phyloP scores from a whole-genome alignment of 2,329 filamentous ascomycete species.

The Ascochyta koolunga region DNA sequence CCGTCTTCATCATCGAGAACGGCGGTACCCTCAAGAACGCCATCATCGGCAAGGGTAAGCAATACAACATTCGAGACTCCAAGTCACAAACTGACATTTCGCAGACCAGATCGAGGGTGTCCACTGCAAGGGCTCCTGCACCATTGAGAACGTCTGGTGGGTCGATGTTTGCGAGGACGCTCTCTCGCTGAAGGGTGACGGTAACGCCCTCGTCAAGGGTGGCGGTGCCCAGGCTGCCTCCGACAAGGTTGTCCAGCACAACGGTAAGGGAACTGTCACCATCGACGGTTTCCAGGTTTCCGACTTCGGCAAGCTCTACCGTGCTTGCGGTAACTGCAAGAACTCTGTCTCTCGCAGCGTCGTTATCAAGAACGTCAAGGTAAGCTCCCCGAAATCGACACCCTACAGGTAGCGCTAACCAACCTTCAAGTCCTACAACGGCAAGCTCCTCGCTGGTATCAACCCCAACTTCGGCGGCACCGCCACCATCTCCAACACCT shows the following conservation, averaged over 20 bases:
- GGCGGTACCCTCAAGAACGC: slow-evolving; percentile 61
- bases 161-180: slow-evolving; percentile 52
- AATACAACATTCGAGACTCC: slow-evolving; percentile 19
- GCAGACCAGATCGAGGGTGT: slow-evolving; percentile 57
- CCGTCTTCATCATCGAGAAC: slow-evolving; percentile 60
- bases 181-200: slow-evolving; percentile 45
- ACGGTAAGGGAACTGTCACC: slow-evolving; percentile 47
- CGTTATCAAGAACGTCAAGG: slow-evolving; percentile 53
- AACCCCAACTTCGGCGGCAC: slow-evolving; percentile 61
- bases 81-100: background rate
- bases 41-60: slow-evolving; percentile 56
- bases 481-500: slow-evolving; percentile 51
- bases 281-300: slow-evolving; percentile 45
- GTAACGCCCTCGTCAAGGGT: slow-evolving; percentile 48
- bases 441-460: slow-evolving; percentile 56
- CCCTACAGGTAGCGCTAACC: slow-evolving; percentile 1
- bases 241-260: slow-evolving; percentile 53
- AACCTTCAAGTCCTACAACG: slow-evolving; percentile 37
- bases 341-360: slow-evolving; percentile 54
- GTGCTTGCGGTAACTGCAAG: slow-evolving; percentile 57
- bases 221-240: slow-evolving; percentile 48
- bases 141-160: slow-evolving; percentile 56
- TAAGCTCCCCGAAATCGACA: slow-evolving; percentile 46
- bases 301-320: slow-evolving; percentile 54
- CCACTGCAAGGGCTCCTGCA: slow-evolving; percentile 59